These are phyloP conservation scores for Serendipita sp. DNA, from an alignment of 768 basidiomycete species.

Conservation along the genomic window DNA sequence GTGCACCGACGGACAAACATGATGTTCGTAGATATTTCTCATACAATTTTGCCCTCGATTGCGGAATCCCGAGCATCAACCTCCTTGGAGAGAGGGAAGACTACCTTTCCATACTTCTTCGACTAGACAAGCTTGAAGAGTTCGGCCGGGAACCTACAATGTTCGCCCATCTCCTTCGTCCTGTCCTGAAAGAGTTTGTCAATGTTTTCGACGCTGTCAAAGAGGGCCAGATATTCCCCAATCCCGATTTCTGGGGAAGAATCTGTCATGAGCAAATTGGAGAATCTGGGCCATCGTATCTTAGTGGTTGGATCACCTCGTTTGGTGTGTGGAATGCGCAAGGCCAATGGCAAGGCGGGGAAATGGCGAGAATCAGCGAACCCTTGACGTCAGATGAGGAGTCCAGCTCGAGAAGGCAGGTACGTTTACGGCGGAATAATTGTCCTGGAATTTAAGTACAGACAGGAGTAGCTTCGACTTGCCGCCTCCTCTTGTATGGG, in stretches of 20 bases:
- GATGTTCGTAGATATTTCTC: constrained; percentile 26
- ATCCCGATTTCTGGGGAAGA: constrained; percentile 14
- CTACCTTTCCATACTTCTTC: constrained; percentile 23
- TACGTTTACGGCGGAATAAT: too few species aligned
- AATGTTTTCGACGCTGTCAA: constrained; percentile 15
- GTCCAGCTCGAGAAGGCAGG: neutral
- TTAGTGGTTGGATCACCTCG: constrained; percentile 12
- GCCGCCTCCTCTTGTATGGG: constrained; percentile 11
- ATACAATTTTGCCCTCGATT: constrained; percentile 20
- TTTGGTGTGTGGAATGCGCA: constrained; percentile 9
- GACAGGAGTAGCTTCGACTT: neutral
- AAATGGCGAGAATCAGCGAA: neutral
- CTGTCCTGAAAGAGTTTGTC: constrained; percentile 23
- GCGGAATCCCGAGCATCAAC: constrained; percentile 32
- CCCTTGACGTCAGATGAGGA: neutral
- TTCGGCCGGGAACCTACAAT: constrained; percentile 24
- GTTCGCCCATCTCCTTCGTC: constrained; percentile 28
- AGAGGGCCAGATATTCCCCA: constrained; percentile 7
- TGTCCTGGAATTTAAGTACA: neutral
- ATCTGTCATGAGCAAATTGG: constrained; percentile 4
- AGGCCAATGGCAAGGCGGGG: constrained; percentile 10
- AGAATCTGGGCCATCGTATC: constrained; percentile 1
- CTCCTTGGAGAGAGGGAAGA: constrained; percentile 28
- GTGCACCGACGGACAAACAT: neutral
- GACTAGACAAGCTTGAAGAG: constrained; percentile 26